Base-by-base conservation (phyloP, 1,139 yeast genomes). In the Magnusiomyces magnusii region DNA sequence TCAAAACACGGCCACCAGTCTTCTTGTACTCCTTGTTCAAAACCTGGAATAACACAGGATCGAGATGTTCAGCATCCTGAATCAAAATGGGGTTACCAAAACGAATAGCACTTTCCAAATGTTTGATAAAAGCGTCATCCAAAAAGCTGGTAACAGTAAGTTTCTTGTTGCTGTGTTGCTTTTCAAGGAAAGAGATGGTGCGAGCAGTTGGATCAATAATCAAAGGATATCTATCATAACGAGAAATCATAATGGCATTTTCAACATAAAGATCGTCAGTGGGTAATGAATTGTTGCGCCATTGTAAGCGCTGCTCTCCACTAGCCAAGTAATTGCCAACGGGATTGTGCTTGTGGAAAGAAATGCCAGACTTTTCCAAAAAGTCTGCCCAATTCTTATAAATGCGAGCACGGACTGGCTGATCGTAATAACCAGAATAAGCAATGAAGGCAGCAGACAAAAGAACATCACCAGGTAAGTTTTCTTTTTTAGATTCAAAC, bases 51-150 rank as follows among this genome's bases (percentile, higher is more conserved):
- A 92, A 68, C 15, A 87, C 73, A 0, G 97, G 96, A 69, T 92
- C 93, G 67, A 82, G 83, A 65, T 79, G 75, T 67, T 92, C 97
- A 2, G 92, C 90, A 71, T 92, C 95, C 65, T 82, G 83, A 36
- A 92, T 79, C 15, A 92, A 69, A 10, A 92, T 75, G 0, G 80
- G 68, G 2, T 90, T 91, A 9, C 99, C 98, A 76, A 92, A 92
- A 62, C 95, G 76, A 31, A 92, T 71, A 0, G 96, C 85, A 67
- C 90, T 87, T 68, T 90, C 96, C 28, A 92, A 71, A 57, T 83
- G 87, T 65, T 83, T 86, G 2, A 80, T 69, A 69, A 86, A 87
- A 0, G 86, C 81, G n/a, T 80, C 81, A 66, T 87, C 89, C 57
- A 86, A 71, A 67, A 91, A 92, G 64, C 95, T 87, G 0, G 96